Percentiles rank a stretch among this genome's conserved stretches.
These are phyloP conservation scores for Zanthoxylum bungeanum DNA, from an alignment of 345 rosid species.

Conservation along the genomic window DNA sequence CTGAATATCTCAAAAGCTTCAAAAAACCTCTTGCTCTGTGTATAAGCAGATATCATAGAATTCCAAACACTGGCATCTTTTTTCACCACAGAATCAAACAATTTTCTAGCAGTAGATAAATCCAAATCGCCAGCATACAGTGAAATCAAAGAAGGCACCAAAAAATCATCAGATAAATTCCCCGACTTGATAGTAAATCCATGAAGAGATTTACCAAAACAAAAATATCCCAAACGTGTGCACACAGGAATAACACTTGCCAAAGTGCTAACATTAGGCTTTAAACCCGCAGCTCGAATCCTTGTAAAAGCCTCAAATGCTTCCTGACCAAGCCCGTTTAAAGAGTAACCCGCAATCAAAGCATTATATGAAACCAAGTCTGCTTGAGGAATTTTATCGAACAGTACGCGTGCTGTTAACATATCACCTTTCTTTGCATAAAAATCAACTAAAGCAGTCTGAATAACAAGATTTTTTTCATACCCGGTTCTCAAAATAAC, in stretches of 20 bases:
- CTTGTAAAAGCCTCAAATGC: conserved; percentile 33
- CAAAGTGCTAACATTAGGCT: conserved; percentile 44
- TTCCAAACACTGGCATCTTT: conserved; percentile 40
- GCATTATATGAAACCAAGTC: conserved; percentile 59
- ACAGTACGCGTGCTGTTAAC: conserved; percentile 27
- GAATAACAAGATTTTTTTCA: conserved; percentile 33
- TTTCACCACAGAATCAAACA: conserved; percentile 32
- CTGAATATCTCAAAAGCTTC: conserved; percentile 37
- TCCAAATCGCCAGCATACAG: conserved; percentile 34
- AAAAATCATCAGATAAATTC: conserved; percentile 25
- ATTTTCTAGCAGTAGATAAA: conserved; percentile 28
- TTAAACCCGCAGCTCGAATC: conserved; percentile 21
- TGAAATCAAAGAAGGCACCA: conserved; percentile 49
- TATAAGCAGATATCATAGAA: conserved; percentile 38
- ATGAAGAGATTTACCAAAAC: conserved; percentile 40
- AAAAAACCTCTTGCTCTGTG: conserved; percentile 28
- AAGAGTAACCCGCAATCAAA: conserved; percentile 44
- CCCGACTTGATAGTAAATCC: conserved; percentile 37
- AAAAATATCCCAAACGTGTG: conserved; percentile 25
- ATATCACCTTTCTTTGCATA: conserved; percentile 40
- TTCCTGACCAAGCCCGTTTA: conserved; percentile 26
- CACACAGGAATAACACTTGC: conserved; percentile 44
- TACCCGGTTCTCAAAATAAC: conserved; percentile 42
- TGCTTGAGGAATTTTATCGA: conserved; percentile 33
- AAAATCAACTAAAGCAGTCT: conserved; percentile 46